Conservation (phyloP, 2,329 filamentous ascomycete genomes). For the Capronia epimyces region DNA sequence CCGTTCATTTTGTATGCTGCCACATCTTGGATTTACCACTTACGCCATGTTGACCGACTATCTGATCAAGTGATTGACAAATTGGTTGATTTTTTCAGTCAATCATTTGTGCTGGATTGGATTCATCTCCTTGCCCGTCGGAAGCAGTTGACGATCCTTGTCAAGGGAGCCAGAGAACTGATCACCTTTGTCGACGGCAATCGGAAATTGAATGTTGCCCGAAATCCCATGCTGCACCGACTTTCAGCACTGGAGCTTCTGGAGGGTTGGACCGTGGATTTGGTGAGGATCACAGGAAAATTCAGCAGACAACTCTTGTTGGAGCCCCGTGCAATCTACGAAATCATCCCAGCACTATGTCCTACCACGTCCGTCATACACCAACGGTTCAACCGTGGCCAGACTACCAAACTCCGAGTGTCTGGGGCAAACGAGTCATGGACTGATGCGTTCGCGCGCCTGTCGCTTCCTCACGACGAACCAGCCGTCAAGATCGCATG, state of each 20-base stretch:
- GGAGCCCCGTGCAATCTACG: constrained; percentile 36
- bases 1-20: constrained; percentile 18
- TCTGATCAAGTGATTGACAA: constrained; percentile 5
- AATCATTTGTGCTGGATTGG: constrained; percentile 33
- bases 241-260: constrained; percentile 29
- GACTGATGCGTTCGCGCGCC: constrained; percentile 9
- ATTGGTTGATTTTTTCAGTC: constrained; percentile 16
- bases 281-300: constrained; percentile 37
- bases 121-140: constrained; percentile 31
- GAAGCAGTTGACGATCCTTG: constrained; percentile 29
- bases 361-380: constrained; percentile 35
- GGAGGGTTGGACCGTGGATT: constrained; percentile 34
- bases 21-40: constrained; percentile 23
- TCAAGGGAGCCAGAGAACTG: constrained; percentile 30
- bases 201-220: constrained; percentile 21
- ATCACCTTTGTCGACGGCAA: constrained; percentile 8
- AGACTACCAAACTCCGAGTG: constrained; percentile 11
- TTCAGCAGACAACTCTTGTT: constrained; percentile 32
- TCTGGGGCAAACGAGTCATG: constrained; percentile 5
- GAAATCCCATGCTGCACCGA: constrained; percentile 15
- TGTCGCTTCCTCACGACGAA: constrained; percentile 8
- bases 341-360: constrained; percentile 39
- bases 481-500: constrained; percentile 6
- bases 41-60: constrained; percentile 1
- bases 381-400: constrained; percentile 30